Percentiles rank a stretch among this genome's conserved stretches.
Conservation (phyloP, 2,329 filamentous ascomycete species). For the Aspergillus fructus region DNA sequence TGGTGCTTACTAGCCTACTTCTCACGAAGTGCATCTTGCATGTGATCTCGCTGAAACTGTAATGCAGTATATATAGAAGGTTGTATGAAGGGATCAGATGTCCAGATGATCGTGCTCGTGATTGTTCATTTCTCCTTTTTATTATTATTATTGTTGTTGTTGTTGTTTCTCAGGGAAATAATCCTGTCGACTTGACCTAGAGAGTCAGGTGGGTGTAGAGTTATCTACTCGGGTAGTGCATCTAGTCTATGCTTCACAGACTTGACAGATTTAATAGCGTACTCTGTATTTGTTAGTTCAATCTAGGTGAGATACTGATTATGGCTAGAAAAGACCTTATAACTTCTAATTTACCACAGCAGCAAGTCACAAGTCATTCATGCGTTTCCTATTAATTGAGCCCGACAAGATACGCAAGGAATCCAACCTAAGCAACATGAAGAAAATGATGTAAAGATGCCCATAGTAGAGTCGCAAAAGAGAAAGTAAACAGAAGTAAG, state of each 20-base stretch:
- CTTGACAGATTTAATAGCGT: neutral
- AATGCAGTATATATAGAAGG: too few species aligned
- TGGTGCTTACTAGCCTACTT: neutral
- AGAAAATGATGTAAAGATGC: conserved; percentile 20
- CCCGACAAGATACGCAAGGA: conserved; percentile 29
- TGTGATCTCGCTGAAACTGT: neutral
- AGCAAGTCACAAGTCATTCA: conserved; percentile 21
- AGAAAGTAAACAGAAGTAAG: conserved; percentile 20
- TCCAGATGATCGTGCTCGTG: too few species aligned
- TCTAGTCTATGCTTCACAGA: too few species aligned
- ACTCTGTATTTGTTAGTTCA: neutral
- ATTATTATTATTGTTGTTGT: neutral
- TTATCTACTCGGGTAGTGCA: too few species aligned
- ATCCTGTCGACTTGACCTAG: neutral
- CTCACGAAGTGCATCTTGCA: neutral
- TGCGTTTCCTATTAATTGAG: conserved; percentile 39
- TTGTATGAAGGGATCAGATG: neutral
- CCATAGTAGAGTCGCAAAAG: conserved; percentile 18
- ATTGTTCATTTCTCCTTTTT: neutral
- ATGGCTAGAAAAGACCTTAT: conserved; percentile 2
- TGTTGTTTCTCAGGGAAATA: neutral
- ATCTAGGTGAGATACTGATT: neutral
- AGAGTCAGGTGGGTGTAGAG: neutral
- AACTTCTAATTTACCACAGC: conserved; percentile 13
- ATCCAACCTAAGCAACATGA: conserved; percentile 31